Percentiles rank a stretch among this genome's conserved stretches.
These are phyloP conservation scores for Fusarium concolor DNA, from an alignment of 2,329 filamentous ascomycete species.

Conservation along the genomic window DNA sequence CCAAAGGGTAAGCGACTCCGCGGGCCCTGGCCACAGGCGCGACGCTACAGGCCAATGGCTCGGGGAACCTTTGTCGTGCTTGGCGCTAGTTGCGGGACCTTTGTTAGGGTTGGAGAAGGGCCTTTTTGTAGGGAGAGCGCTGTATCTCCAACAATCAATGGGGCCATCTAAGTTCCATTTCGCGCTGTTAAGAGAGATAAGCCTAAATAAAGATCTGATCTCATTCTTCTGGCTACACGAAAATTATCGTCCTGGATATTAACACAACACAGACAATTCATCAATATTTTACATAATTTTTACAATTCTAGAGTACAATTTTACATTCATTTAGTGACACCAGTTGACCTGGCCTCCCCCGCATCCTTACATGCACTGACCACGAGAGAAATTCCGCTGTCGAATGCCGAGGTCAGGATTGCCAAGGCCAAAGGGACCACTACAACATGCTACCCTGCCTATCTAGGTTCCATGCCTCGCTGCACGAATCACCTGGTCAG, in stretches of 20 bases:
- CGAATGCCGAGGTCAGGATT: slow-evolving; percentile 2
- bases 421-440: slow-evolving; percentile 6
- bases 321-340: too few relatives aligned
- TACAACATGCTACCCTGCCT: background rate
- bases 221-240: too few relatives aligned
- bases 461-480: background rate
- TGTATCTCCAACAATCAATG: too few relatives aligned
- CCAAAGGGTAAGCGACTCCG: slow-evolving; percentile 1
- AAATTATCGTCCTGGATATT: background rate
- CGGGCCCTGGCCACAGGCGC: too few relatives aligned
- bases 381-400: background rate
- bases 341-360: too few relatives aligned
- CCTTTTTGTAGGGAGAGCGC: slow-evolving; percentile 13
- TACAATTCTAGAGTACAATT: too few relatives aligned
- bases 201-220: background rate
- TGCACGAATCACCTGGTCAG: slow-evolving; percentile 12
- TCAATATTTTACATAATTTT: too few relatives aligned
- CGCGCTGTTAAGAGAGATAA: background rate
- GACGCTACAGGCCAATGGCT: background rate
- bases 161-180: background rate
- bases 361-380: background rate
- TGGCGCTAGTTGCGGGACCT: too few relatives aligned
- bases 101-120: slow-evolving; percentile 29
- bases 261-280: too few relatives aligned
- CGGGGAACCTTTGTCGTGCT: slow-evolving; percentile 24